Evolutionary conservation across 1,284 basidiomycete genomes (phyloP).

Genomic region (Macrocybe sp.): DNA sequence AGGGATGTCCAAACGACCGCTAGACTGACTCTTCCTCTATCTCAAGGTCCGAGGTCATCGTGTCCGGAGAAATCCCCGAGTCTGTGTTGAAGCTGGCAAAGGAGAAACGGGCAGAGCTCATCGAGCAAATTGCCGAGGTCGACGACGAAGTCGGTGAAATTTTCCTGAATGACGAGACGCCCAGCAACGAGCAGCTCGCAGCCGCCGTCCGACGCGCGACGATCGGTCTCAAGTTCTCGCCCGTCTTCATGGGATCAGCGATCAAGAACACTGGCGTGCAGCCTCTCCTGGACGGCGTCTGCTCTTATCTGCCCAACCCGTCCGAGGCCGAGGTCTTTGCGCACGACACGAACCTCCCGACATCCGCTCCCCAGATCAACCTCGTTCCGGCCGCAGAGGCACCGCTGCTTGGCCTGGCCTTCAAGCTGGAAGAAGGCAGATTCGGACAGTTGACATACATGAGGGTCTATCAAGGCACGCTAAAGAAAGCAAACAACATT

Average conservation of each 20-base stretch:
- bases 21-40: neutral
- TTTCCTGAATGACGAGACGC: slow-evolving; percentile 82
- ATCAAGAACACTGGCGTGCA: slow-evolving; percentile 98
- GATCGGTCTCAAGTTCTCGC: slow-evolving; percentile 86
- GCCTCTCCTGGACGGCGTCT: slow-evolving; percentile 91
- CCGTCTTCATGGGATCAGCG: slow-evolving; percentile 96
- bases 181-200: slow-evolving; percentile 72
- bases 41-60: slow-evolving; percentile 70
- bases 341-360: slow-evolving; percentile 74
- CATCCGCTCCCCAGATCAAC: slow-evolving; percentile 63
- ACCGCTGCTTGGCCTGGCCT: slow-evolving; percentile 91
- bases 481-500: slow-evolving; percentile 84
- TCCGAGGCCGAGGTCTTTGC: slow-evolving; percentile 79
- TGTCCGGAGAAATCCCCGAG: slow-evolving; percentile 86
- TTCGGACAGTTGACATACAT: slow-evolving; percentile 99
- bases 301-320: slow-evolving; percentile 93
- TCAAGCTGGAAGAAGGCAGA: slow-evolving; percentile 97
- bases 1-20: neutral
- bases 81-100: slow-evolving; percentile 69
- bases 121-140: slow-evolving; percentile 94
- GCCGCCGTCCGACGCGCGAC: slow-evolving; percentile 89
- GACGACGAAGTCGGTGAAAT: slow-evolving; percentile 94
- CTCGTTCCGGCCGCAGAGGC: slow-evolving; percentile 80
- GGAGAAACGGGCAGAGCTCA: slow-evolving; percentile 84
- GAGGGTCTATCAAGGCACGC: slow-evolving; percentile 95